Base-by-base conservation (phyloP, 179 eudicot genomes). In the Carnegiea gigantea region DNA sequence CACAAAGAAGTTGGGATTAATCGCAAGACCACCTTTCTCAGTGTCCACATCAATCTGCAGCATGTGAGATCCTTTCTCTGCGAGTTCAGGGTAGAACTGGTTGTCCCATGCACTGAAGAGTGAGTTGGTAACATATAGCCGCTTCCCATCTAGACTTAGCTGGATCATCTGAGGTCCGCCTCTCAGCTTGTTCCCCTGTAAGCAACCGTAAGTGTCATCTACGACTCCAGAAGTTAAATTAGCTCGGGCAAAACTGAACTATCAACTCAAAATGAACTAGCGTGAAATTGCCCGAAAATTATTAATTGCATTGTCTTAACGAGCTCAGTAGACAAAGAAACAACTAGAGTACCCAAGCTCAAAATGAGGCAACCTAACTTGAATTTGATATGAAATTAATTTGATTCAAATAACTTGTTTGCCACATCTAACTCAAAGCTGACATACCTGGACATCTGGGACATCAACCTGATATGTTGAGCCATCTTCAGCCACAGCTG, bases 161-260 rank as follows among this genome's bases (percentile, higher is more conserved):
- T 96, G 99, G 57, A 95, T 92, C 99, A 96, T 96, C 90, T 96
- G 99, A 46, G 99, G 99, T 38, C 99, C 99, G 15, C 99, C 99
- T 84, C 95, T 91, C 88, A 96, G 76, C 64, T 84, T 88, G 54
- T 91, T 86, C 40, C 98, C 99, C 98, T 95, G 68, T 36, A 77
- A 33, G 44, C n/a, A 67, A 13, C 38, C 18, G 4, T 13, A 43
- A 68, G 33, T 20, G 20, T 76, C 21, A 54, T 76, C 15, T 28
- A 6, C 8, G 46, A 33, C 15, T 76, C 78, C 14, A 8, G 24
- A 24, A 1, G 46, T 26, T 14, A 15, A 67, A 15, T 33, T 1
- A 11, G 43, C n/a, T 3, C 18, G 14, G 73, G 73, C 12, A 70
- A 70, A 28, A 26, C 38, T 26, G 20, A 67, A 28, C 72, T 36